Evolutionary conservation across 2,329 filamentous ascomycete species (phyloP).

Genomic region (Davidsoniella eucalypti): DNA sequence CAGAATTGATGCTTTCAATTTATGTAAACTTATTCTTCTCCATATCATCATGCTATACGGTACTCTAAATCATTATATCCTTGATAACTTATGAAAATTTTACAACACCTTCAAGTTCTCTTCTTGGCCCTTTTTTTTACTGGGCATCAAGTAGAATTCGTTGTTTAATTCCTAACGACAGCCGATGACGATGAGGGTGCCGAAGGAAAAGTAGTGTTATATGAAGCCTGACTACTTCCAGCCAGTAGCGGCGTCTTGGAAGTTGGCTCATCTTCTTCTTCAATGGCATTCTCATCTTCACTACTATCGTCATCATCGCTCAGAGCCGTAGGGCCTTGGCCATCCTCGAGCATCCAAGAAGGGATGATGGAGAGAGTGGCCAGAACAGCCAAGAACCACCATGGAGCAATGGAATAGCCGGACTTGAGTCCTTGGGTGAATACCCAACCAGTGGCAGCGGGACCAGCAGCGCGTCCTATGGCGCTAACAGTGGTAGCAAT

Average conservation of each 20-base stretch:
- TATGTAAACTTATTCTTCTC: no score
- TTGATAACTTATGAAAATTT: no score
- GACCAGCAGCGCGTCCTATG: slow-evolving; percentile 63
- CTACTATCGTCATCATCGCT: slow-evolving; percentile 20
- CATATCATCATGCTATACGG: no score
- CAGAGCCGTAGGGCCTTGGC: slow-evolving; percentile 42
- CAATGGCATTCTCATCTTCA: slow-evolving; percentile 17
- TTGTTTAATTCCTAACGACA: neutral
- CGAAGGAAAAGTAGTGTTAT: slow-evolving; percentile 3
- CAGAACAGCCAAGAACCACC: slow-evolving; percentile 58
- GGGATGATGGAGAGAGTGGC: slow-evolving; percentile 51
- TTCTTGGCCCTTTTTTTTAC: no score
- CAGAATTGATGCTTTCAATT: no score
- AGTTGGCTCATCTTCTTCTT: slow-evolving; percentile 2
- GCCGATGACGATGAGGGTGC: neutral
- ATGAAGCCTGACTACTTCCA: neutral
- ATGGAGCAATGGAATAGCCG: slow-evolving; percentile 65
- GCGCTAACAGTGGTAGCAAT: slow-evolving; percentile 72
- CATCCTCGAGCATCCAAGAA: slow-evolving; percentile 57
- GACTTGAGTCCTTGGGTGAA: slow-evolving; percentile 63
- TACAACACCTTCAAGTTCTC: no score
- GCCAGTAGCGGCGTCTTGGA: slow-evolving; percentile 10
- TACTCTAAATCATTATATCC: no score
- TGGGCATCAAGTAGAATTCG: no score
- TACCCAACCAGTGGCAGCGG: slow-evolving; percentile 52